Percentiles rank a stretch among this genome's conserved stretches.
These are phyloP conservation scores for Scutellaria baicalensis DNA, from an alignment of 257 asterid species.

Conservation along the genomic window DNA sequence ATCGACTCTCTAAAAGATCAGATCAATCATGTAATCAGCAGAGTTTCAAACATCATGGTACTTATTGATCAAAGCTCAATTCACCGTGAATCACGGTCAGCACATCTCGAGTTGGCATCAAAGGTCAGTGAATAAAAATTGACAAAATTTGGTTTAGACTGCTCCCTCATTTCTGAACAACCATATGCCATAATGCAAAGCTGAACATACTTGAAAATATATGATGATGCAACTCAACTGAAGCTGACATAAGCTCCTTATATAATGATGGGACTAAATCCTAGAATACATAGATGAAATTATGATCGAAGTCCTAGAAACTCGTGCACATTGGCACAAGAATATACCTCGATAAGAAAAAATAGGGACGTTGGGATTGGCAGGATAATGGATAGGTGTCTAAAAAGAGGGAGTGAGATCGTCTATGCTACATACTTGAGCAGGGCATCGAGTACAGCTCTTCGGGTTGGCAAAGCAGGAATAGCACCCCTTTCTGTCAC, in stretches of 20 bases:
- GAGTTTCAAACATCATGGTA: neutral
- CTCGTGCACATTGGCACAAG: neutral
- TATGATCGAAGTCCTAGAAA: neutral
- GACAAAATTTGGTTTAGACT: neutral
- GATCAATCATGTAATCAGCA: neutral
- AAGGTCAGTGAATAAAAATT: neutral
- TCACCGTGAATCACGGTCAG: neutral
- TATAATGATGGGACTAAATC: neutral
- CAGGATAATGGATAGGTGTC: neutral
- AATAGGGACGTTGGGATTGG: neutral
- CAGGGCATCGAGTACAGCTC: constrained; percentile 52
- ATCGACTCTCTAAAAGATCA: neutral
- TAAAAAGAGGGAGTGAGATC: neutral
- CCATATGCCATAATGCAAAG: neutral
- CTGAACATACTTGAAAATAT: neutral
- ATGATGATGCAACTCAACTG: neutral
- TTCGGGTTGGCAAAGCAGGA: constrained; percentile 85
- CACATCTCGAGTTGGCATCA: neutral
- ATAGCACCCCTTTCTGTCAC: constrained; percentile 94
- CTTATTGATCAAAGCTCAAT: neutral
- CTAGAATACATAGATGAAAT: neutral
- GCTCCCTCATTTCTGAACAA: neutral
- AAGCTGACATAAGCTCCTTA: neutral
- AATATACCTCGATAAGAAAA: neutral
- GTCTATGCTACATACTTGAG: constrained; percentile 47